These are phyloP conservation scores for Jamesozyma lodderae DNA, from an alignment of 805 yeast genomes.

Conservation along the genomic window DNA sequence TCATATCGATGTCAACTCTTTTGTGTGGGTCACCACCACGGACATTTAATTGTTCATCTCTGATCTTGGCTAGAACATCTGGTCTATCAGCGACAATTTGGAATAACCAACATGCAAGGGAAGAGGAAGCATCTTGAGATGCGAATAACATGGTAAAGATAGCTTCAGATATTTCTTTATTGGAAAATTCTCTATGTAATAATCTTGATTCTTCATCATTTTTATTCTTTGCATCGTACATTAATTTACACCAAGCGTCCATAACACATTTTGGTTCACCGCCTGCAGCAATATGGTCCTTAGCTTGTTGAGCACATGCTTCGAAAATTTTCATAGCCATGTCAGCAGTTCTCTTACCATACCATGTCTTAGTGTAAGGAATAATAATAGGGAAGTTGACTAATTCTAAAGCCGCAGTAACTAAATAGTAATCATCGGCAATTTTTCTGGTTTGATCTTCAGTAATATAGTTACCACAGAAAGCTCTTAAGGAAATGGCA, in stretches of 20 bases:
- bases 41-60: slow-evolving; percentile 83
- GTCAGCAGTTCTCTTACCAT: slow-evolving; percentile 89
- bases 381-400: slow-evolving; percentile 96
- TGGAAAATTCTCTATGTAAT: slow-evolving; percentile 70
- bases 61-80: slow-evolving; percentile 73
- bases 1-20: slow-evolving; percentile 58
- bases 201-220: slow-evolving; percentile 46
- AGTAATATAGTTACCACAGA: slow-evolving; percentile 91
- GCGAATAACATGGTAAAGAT: slow-evolving; percentile 95
- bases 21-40: slow-evolving; percentile 65
- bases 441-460: slow-evolving; percentile 81
- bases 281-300: slow-evolving; percentile 65
- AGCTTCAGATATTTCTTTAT: slow-evolving; percentile 91
- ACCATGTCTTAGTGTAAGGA: slow-evolving; percentile 97
- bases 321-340: slow-evolving; percentile 89
- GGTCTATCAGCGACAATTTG: slow-evolving; percentile 95
- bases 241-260: slow-evolving; percentile 89
- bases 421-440: slow-evolving; percentile 85
- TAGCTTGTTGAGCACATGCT: slow-evolving; percentile 80
- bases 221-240: slow-evolving; percentile 56
- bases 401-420: slow-evolving; percentile 93
- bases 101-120: slow-evolving; percentile 96
- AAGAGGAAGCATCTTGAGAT: slow-evolving; percentile 95
- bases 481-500: slow-evolving; percentile 84
- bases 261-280: slow-evolving; percentile 79